Evolutionary conservation across 208 protist species (phyloP).

Genomic region (Trypanosoma caninum): DNA sequence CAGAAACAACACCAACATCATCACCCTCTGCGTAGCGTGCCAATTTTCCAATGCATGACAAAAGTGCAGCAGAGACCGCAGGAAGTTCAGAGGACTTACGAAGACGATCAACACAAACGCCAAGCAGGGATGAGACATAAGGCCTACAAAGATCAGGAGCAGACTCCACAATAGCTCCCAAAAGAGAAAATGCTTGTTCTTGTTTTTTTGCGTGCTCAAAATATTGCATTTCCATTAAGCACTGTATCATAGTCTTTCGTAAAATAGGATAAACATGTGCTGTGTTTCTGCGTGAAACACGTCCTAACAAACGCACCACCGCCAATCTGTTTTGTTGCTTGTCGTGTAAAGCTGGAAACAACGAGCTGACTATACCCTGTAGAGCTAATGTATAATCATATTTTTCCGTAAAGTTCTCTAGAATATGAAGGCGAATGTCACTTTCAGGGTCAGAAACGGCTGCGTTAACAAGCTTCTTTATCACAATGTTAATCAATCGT

Average conservation of each 20-base stretch:
- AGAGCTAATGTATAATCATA: constrained; percentile 79
- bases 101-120: constrained; percentile 61
- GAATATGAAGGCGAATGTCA: constrained; percentile 83
- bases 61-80: constrained; percentile 63
- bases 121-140: constrained; percentile 79
- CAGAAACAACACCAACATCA: constrained; percentile 63
- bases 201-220: constrained; percentile 77
- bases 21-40: constrained; percentile 74
- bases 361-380: constrained; percentile 60
- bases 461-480: constrained; percentile 75
- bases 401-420: constrained; percentile 65
- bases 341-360: constrained; percentile 83
- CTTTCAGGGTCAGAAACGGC: constrained; percentile 87
- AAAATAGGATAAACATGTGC: constrained; percentile 78
- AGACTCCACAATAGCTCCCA: constrained; percentile 78
- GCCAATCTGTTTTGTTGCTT: constrained; percentile 83
- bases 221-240: constrained; percentile 75
- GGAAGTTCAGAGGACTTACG: constrained; percentile 44
- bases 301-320: constrained; percentile 75
- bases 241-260: constrained; percentile 81
- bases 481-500: constrained; percentile 67
- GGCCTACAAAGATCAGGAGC: constrained; percentile 71
- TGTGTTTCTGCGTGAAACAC: constrained; percentile 75
- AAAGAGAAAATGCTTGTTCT: constrained; percentile 69
- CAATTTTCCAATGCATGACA: constrained; percentile 82